Base-by-base conservation (phyloP, 2,329 filamentous ascomycete species). In the Diaporthe vaccinii region DNA sequence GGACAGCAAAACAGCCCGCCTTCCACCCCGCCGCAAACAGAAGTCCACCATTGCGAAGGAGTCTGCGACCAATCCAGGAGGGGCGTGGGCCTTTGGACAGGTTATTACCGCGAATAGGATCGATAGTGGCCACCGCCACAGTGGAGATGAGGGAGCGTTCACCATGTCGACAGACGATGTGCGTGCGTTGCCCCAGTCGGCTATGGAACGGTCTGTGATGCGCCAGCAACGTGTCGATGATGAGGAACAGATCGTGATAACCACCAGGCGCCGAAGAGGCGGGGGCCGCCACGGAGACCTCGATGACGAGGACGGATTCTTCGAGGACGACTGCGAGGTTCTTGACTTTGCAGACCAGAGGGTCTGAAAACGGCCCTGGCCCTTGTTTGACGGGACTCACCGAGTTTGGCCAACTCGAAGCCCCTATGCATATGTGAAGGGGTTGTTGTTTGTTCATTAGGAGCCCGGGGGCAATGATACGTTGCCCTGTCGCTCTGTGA, bases 261-360 rank as follows among this genome's bases (percentile, higher is more conserved):
- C 94, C 22, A 96, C 95, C 3, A 89, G 95, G 76, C 89, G 94
- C 71, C 91, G 94, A 75, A 90, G 91, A 79, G 91, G 89, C 55
- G 86, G 87, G 53, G 87, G 86, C 69, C 87, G 89, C 71, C 82
- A 84, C 51, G 83, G 84, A 22, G 86, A 86, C 41, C 82, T 84
- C 53, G 92, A 92, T 59, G 92, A 92, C 55, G 93, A 94, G 74
- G 92, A 93, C 73, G 93, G 93, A 3, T 97, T 98, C 83, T 98
- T 98, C 80, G 95, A 98, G 84, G 95, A 98, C 82, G 95, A 97
- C 81, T 97, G 94, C 79, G 95, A 98, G 82, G 94, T 98, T 74
- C 89, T 98, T 77, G 95, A 98, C 85, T 97, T 97, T 89, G 94
- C 95, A 34, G 91, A 92, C 80, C 91, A 93, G 84, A 86, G 91